A percentile compares a stretch with the other conserved stretches of the same genome.
These are phyloP conservation scores for Penicillium sp. DNA, from an alignment of 2,329 filamentous ascomycete genomes.

Conservation along the genomic window DNA sequence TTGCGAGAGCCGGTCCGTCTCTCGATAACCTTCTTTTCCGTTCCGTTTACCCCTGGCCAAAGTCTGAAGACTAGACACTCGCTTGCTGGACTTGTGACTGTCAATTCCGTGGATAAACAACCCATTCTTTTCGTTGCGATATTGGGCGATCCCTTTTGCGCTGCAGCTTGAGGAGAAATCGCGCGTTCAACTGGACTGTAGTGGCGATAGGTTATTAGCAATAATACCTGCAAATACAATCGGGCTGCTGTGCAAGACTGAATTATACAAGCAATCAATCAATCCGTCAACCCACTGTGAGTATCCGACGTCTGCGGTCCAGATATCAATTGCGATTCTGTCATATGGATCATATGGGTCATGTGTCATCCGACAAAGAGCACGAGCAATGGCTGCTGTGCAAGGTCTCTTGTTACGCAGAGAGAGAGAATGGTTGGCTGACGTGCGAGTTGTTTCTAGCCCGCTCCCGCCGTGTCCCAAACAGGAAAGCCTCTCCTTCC, in stretches of 20 bases:
- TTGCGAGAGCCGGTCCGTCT: slow-evolving; percentile 30
- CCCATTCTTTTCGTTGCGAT: background rate
- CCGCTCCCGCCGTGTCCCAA: slow-evolving; percentile 22
- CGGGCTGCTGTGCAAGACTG: background rate
- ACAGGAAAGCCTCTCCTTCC: slow-evolving; percentile 18
- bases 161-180: background rate
- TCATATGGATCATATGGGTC: background rate
- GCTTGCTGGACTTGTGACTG: slow-evolving; percentile 24
- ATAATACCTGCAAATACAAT: background rate
- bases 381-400: background rate
- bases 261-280: background rate
- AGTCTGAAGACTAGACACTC: slow-evolving; percentile 16
- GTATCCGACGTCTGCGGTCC: background rate
- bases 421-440: background rate
- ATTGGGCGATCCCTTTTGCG: too few species aligned
- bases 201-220: background rate
- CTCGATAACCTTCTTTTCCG: slow-evolving; percentile 21
- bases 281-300: background rate
- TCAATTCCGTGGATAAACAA: slow-evolving; percentile 14
- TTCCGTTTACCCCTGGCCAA: slow-evolving; percentile 13
- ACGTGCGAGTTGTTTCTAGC: background rate
- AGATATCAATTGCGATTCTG: background rate
- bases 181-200: background rate
- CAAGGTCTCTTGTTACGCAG: background rate
- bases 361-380: background rate